Evolutionary conservation across 805 yeast genomes (phyloP), one percentile per base, ranked within the genome.

Genomic region (Debaryomyces castellii): DNA sequence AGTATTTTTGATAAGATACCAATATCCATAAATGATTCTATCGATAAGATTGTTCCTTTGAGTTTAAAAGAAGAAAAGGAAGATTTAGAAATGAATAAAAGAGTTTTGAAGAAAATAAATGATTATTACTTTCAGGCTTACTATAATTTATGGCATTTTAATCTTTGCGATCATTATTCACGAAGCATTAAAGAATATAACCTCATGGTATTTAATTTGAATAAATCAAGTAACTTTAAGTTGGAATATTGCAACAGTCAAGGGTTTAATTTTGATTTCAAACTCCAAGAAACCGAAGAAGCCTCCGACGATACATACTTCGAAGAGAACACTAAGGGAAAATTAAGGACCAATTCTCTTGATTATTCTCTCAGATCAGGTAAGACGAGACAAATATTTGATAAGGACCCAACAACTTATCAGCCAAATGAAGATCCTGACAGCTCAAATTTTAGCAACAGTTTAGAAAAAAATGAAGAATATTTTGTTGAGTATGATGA

Each of bases 121-220:
- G 89, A 85, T 55, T 65, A 76, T 33, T 80, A 82, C 52, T 80
- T 81, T 58, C 71, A 78, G 12, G 81, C 89, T 1, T 85, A 82
- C 63, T 83, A 82, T 57, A 82, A 83, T 55, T 73, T 83, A 46
- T 87, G 95, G 95, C 89, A 87, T 61, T 83, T 82, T 61, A 85
- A 85, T 54, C 66, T 87, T 38, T 80, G 89, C 54, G 92, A 86
- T 58, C 74, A 58, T 40, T 42, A 51, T 4, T 48, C 58, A 38
- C 46, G 48, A 10, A 45, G 51, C 33, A 46, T 45, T 18, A 24
- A 43, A 24, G 41, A 58, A 40, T 53, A 48, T 71, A 51, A 89
- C 86, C 5, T 61, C 66, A 41, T 66, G 82, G 43, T 63, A 69
- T 40, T 65, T 80, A 46, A 68, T 67, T 44, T 66, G 71, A 47